Evolutionary conservation across 116 monocot species (phyloP).

Genomic region (Zostera marina): DNA sequence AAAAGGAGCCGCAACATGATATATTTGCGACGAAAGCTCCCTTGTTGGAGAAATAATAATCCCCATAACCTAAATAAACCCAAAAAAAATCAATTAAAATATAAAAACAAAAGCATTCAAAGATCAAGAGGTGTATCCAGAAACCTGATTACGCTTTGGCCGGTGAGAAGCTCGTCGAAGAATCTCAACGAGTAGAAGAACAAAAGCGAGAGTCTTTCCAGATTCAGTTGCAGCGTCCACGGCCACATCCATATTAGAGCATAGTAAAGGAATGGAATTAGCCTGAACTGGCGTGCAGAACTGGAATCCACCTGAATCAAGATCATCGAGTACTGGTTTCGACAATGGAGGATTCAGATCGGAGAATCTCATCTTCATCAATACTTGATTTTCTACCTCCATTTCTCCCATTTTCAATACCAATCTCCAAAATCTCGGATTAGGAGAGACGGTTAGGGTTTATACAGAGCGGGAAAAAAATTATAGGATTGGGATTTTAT

Average conservation of each 20-base stretch:
- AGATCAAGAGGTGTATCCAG: too few relatives aligned
- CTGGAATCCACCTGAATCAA: conserved; percentile 39
- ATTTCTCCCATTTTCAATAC: not conserved
- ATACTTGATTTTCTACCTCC: conserved; percentile 24
- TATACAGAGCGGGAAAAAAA: too few relatives aligned
- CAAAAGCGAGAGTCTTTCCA: conserved; percentile 88
- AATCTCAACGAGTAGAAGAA: conserved; percentile 71
- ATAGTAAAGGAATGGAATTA: conserved; percentile 62
- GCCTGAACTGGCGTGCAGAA: conserved; percentile 95
- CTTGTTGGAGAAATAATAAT: conserved; percentile 94
- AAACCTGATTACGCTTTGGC: conserved; percentile 69
- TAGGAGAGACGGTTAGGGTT: too few relatives aligned
- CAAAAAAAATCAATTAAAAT: too few relatives aligned
- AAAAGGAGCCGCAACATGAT: conserved; percentile 77
- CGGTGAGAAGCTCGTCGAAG: conserved; percentile 34
- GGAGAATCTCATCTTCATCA: conserved; percentile 61
- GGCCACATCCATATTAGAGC: conserved; percentile 73
- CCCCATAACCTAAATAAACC: conserved; percentile 69
- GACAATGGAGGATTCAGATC: conserved; percentile 62
- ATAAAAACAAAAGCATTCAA: too few relatives aligned
- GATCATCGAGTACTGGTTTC: conserved; percentile 36
- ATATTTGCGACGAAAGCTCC: conserved; percentile 90
- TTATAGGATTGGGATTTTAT: too few relatives aligned
- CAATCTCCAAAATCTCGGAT: too few relatives aligned
- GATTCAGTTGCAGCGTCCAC: conserved; percentile 99